Percentiles rank a stretch among this genome's conserved stretches.
These are phyloP conservation scores for Wallacemonas collosoma DNA, from an alignment of 208 protist genomes.

Conservation along the genomic window DNA sequence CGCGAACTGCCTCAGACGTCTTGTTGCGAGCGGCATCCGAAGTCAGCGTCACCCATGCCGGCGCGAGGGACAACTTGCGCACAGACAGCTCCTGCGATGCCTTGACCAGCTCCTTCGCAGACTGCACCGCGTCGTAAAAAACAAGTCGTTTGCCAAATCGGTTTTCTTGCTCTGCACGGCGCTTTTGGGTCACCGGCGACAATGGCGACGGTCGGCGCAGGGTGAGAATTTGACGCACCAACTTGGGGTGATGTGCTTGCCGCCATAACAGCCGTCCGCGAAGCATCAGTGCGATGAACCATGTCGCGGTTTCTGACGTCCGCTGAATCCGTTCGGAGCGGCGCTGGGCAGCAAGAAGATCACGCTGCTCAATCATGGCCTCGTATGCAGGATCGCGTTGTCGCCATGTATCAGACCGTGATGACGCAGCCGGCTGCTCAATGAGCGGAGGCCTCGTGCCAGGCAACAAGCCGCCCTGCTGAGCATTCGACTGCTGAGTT, in stretches of 20 bases:
- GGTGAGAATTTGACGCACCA: constrained; percentile 53
- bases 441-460: constrained; percentile 61
- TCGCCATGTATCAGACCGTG: constrained; percentile 39
- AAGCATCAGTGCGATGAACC: constrained; percentile 47
- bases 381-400: constrained; percentile 61
- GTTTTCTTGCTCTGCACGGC: constrained; percentile 3
- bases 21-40: constrained; percentile 50
- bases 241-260: constrained; percentile 52
- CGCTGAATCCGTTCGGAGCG: constrained; percentile 78
- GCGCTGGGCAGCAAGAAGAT: constrained; percentile 71
- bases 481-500: neutral
- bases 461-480: constrained; percentile 28
- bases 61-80: constrained; percentile 46
- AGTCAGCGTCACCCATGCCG: constrained; percentile 56
- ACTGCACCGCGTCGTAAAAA: constrained; percentile 24
- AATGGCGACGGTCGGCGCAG: neutral
- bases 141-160: constrained; percentile 8
- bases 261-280: constrained; percentile 63
- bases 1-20: constrained; percentile 44
- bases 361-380: constrained; percentile 71
- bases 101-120: constrained; percentile 21
- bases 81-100: constrained; percentile 20
- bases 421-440: constrained; percentile 28
- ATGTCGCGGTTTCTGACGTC: constrained; percentile 42
- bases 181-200: neutral